phyloP scores from a whole-genome alignment of 768 basidiomycete genomes.

The Hygrophoropsis aurantiaca region DNA sequence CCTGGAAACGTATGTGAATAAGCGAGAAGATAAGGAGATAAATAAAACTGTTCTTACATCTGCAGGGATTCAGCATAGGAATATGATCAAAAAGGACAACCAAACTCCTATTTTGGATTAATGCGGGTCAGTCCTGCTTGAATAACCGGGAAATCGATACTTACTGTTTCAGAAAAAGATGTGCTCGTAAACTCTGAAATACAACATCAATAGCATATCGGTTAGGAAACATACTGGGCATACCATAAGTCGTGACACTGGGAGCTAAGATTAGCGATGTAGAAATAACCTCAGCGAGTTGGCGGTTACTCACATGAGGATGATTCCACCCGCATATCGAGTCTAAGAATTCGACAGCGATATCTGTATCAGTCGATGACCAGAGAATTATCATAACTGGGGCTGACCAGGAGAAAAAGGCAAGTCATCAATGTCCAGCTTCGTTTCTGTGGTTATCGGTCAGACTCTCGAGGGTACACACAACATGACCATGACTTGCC shows the following conservation, averaged over 20 bases:
- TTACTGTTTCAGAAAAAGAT: not conserved
- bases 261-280: not conserved
- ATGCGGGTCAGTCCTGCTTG: not conserved
- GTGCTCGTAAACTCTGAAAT: not conserved
- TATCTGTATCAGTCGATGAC: too few relatives aligned
- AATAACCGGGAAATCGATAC: not conserved
- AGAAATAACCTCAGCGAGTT: not conserved
- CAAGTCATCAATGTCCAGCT: not conserved
- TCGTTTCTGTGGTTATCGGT: not conserved
- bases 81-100: too few relatives aligned
- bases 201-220: not conserved
- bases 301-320: constrained; percentile 1
- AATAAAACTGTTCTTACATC: too few relatives aligned
- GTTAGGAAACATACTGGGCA: not conserved
- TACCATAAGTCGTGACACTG: not conserved
- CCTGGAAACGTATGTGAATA: not conserved
- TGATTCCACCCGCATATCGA: not conserved
- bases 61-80: too few relatives aligned
- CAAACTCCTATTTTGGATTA: too few relatives aligned
- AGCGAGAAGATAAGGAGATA: too few relatives aligned
- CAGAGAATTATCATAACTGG: not conserved
- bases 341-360: not conserved
- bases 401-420: constrained; percentile 1
- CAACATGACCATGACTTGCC: not conserved
- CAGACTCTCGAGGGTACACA: not conserved